Evolutionary conservation across 257 asterid species (phyloP), one percentile per base, ranked within the genome.

Genomic region (Marsdenia floribunda): DNA sequence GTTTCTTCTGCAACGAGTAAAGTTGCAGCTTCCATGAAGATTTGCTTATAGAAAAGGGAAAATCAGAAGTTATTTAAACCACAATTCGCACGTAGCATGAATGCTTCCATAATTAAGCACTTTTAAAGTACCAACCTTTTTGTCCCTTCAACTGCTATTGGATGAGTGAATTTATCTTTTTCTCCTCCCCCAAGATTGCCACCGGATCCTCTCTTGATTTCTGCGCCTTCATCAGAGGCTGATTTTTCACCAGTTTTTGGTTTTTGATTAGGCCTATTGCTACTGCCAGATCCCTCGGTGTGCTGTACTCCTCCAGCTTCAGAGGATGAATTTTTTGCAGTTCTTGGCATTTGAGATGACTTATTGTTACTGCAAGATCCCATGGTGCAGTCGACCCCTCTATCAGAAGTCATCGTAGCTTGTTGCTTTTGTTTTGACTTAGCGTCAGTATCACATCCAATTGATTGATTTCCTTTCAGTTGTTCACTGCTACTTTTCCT

Each of bases 41-140:
- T 60, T 26, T 60, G 33, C 42, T 29, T 60, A 18, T 60, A 19
- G 11, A 60, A 60, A 60, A 10, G 5, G 67, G 33, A 6, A 42
- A 60, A 26, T 12, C 40, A 26, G 18, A 26, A 60, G 26, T 26
- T 60, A 26, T 12, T 60, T 24, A 3, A 29, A 29, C 67, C n/a
- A 60, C 67, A 29, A 5, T 11, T 60, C 2, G 40, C 9, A 44
- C 49, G 10, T 44, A 44, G 49, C 8, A 44, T 44, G 49, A 44
- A 38, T 38, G 42, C 42, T 38, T 44, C 49, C 49, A 44, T 44
- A 44, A 44, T 44, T 60, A 24, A 60, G 42, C 67, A 60, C 21
- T 60, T 61, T 37, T 19, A 61, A 4, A 29, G 68, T 61, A 61
- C 68, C 68, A 61, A 61, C 68, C 68, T 61, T 61, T 61, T 38